Conservation (phyloP, 2,329 filamentous ascomycete genomes). For the Fusarium musae region DNA sequence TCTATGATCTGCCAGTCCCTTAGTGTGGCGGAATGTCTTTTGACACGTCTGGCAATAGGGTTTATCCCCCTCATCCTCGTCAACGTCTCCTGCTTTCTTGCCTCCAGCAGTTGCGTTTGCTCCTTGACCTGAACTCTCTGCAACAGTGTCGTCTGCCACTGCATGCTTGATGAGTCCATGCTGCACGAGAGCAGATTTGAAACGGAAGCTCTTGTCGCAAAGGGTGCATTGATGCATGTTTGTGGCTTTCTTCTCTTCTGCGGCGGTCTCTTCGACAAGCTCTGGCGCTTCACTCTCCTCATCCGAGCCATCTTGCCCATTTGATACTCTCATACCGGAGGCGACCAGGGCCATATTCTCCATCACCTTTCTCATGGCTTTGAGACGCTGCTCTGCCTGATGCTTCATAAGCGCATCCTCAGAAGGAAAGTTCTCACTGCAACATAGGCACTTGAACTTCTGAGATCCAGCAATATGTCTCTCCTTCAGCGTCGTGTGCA, state of each 20-base stretch:
- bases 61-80: background rate
- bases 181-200: background rate
- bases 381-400: background rate
- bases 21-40: background rate
- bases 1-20: background rate
- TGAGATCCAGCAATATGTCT: background rate
- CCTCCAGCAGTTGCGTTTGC: background rate
- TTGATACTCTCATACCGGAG: background rate
- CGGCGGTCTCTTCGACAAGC: background rate
- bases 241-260: background rate
- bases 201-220: background rate
- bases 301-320: background rate
- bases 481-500: background rate
- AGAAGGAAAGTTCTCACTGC: background rate
- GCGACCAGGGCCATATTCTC: background rate
- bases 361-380: background rate
- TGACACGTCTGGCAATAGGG: background rate
- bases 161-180: background rate
- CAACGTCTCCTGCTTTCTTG: background rate
- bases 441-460: background rate
- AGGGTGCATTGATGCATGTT: background rate
- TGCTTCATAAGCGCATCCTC: background rate
- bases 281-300: background rate
- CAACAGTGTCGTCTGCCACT: background rate
- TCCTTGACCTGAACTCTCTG: background rate